Evolutionary conservation across 2,329 filamentous ascomycete genomes (phyloP).

Genomic region (Beauveria sp.): DNA sequence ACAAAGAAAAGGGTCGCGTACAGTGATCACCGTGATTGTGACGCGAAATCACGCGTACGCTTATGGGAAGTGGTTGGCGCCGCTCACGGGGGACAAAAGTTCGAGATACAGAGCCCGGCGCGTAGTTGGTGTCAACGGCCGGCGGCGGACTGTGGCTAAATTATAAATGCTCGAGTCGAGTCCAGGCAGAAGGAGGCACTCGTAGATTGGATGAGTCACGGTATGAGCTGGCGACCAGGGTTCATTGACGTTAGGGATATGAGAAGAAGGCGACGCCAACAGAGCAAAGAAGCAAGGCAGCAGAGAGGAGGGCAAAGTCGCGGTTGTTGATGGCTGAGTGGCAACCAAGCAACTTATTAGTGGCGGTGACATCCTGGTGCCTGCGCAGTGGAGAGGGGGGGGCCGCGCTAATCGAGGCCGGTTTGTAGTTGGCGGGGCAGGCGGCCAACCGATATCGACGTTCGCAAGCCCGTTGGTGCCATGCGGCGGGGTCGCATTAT

Average conservation of each 20-base stretch:
- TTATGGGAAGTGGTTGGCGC: background rate
- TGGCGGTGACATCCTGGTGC: constrained; percentile 7
- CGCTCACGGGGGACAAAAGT: background rate
- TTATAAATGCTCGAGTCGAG: background rate
- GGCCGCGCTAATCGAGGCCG: background rate
- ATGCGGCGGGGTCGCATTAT: background rate
- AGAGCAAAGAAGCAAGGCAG: background rate
- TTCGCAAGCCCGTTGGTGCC: background rate
- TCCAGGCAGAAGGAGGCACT: background rate
- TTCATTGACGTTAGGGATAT: background rate
- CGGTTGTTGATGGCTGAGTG: constrained; percentile 5
- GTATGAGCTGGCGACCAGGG: background rate
- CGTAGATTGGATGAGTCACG: background rate
- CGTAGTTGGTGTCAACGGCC: background rate
- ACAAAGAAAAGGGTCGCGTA: background rate
- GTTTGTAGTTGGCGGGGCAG: background rate
- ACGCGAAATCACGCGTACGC: background rate
- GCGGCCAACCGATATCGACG: background rate
- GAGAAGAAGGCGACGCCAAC: background rate
- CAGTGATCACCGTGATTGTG: background rate
- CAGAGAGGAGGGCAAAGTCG: background rate
- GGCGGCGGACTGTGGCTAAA: background rate
- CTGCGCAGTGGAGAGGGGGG: background rate
- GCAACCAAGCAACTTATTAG: background rate
- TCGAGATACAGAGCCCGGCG: background rate